Conservation (phyloP, 2,329 filamentous ascomycete species). For the Xylariaceae sp. region DNA sequence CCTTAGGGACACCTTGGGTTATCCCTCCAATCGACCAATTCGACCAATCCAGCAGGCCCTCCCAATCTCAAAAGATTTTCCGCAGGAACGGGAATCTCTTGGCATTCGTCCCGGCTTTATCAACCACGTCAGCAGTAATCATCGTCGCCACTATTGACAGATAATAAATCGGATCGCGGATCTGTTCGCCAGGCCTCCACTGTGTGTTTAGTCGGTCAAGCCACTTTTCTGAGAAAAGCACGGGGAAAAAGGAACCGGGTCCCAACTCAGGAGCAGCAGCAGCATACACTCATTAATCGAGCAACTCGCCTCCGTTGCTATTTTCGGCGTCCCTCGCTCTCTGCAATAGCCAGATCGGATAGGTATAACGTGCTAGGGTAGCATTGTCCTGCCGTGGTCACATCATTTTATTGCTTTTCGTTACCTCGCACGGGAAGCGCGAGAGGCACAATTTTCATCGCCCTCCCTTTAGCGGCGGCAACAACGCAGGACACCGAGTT, state of each 20-base stretch:
- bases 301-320: conserved; percentile 2
- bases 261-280: conserved; percentile 12
- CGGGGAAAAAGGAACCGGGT: conserved; percentile 12
- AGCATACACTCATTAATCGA: conserved; percentile 2
- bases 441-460: conserved; percentile 12
- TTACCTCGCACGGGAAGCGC: conserved; percentile 13
- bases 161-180: conserved; percentile 1
- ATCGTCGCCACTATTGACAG: conserved; percentile 12
- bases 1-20: conserved; percentile 14
- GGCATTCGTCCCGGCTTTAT: conserved; percentile 20
- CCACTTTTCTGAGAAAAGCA: conserved; percentile 18
- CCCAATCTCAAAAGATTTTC: conserved; percentile 24
- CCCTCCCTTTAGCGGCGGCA: conserved; percentile 3
- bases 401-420: not conserved
- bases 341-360: conserved; percentile 2
- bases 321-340: conserved; percentile 6
- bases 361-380: not conserved
- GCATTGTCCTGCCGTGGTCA: conserved; percentile 1
- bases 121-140: conserved; percentile 27
- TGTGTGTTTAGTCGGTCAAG: conserved; percentile 15
- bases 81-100: conserved; percentile 28
- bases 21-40: conserved; percentile 21
- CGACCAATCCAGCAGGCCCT: conserved; percentile 22
- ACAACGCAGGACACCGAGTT: conserved; percentile 8
- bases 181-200: conserved; percentile 7